These are phyloP conservation scores for Penstemon barbatus DNA, from an alignment of 257 asterid genomes.

Conservation along the genomic window DNA sequence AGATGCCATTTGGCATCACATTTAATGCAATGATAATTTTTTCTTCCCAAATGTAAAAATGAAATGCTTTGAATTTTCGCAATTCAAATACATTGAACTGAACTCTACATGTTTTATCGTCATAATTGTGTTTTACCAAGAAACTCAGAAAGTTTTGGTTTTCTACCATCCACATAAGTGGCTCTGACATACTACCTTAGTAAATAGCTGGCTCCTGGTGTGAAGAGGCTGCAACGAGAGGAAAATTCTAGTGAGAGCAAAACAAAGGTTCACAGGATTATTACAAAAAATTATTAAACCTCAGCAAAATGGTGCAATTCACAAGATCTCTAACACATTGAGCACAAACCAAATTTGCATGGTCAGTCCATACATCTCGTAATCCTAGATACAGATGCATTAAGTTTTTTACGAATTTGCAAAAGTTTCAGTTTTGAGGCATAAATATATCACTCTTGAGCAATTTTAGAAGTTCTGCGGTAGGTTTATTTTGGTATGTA, in stretches of 20 bases:
- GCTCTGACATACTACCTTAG: constrained; percentile 61
- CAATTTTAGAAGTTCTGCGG: background rate
- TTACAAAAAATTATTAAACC: background rate
- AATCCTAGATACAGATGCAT: background rate
- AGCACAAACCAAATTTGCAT: background rate
- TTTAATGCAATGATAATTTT: too few relatives aligned
- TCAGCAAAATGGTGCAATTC: background rate
- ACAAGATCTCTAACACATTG: background rate
- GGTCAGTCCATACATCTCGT: constrained; percentile 1
- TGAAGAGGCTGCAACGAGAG: constrained; percentile 71
- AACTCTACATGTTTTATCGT: too few relatives aligned
- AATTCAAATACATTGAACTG: too few relatives aligned
- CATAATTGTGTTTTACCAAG: too few relatives aligned
- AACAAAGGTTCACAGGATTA: background rate
- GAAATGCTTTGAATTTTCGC: too few relatives aligned
- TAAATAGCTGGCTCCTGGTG: constrained; percentile 73
- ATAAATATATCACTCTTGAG: background rate
- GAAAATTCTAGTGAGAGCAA: constrained; percentile 24
- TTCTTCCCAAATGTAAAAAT: too few relatives aligned
- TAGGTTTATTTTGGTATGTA: too few relatives aligned
- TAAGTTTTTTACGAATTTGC: background rate
- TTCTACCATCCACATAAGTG: background rate
- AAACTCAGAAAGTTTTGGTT: too few relatives aligned
- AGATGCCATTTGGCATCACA: too few relatives aligned
- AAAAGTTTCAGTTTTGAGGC: constrained; percentile 2